phyloP scores from a whole-genome alignment of 2,329 filamentous ascomycete genomes.

The Knufia fluminis region DNA sequence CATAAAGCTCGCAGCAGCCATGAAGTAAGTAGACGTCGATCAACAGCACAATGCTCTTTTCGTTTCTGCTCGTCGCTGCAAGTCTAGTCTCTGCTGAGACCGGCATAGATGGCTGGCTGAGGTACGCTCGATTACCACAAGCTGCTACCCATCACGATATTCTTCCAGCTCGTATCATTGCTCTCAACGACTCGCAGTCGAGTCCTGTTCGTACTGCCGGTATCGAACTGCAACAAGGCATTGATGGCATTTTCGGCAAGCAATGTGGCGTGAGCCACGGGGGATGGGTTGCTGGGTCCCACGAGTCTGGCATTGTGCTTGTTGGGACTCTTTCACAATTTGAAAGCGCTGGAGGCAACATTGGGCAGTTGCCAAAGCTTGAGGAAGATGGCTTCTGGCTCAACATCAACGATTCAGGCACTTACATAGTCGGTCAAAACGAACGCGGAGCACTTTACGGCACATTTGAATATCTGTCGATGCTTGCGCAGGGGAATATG shows the following conservation, averaged over 20 bases:
- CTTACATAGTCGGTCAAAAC: constrained; percentile 53
- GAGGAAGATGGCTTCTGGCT: constrained; percentile 50
- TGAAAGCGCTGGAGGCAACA: constrained; percentile 20
- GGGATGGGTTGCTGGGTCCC: no score
- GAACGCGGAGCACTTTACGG: constrained; percentile 61
- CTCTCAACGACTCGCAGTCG: constrained; percentile 44
- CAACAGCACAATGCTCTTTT: constrained; percentile 6
- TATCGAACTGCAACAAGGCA: constrained; percentile 49
- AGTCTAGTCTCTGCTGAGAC: constrained; percentile 41
- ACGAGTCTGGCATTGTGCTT: constrained; percentile 21
- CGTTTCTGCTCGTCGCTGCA: constrained; percentile 25
- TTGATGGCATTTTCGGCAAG: constrained; percentile 49
- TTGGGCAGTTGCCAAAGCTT: constrained; percentile 23
- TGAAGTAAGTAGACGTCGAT: no score
- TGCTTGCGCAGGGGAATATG: constrained; percentile 52
- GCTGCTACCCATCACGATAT: constrained; percentile 30
- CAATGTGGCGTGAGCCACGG: constrained; percentile 30
- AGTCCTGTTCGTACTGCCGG: constrained; percentile 53
- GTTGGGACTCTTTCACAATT: constrained; percentile 29
- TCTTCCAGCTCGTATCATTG: constrained; percentile 43
- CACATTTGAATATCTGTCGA: constrained; percentile 58
- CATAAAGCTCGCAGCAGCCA: no score
- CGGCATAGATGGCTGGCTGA: constrained; percentile 54
- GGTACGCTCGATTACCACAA: constrained; percentile 49
- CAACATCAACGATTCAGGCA: constrained; percentile 29